These are phyloP conservation scores for Zygotorulaspora mrakii DNA, from an alignment of 1,139 yeast genomes.

Conservation along the genomic window DNA sequence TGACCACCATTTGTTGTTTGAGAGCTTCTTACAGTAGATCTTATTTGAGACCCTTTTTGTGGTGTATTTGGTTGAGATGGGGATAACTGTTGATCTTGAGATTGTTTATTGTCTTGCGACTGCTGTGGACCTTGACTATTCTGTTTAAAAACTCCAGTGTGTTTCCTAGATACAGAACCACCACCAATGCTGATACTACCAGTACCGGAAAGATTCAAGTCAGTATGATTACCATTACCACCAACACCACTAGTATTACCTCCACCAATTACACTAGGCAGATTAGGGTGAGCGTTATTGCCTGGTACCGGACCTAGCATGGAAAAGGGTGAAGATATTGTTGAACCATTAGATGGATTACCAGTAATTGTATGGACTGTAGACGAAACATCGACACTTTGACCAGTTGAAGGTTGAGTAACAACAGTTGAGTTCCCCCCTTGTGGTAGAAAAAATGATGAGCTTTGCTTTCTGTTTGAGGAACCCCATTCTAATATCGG, in stretches of 20 bases:
- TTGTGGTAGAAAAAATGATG: conserved; percentile 31
- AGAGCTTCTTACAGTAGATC: conserved; percentile 15
- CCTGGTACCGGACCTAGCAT: conserved; percentile 18
- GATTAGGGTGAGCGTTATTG: conserved; percentile 12
- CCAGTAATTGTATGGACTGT: conserved; percentile 23
- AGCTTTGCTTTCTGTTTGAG: conserved; percentile 35
- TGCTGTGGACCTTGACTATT: conserved; percentile 7
- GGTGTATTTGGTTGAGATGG: conserved; percentile 16
- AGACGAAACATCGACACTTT: conserved; percentile 22
- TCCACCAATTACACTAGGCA: conserved; percentile 13
- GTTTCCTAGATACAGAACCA: conserved; percentile 14
- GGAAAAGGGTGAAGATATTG: conserved; percentile 19
- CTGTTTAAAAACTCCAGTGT: conserved; percentile 10
- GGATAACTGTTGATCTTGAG: conserved; percentile 7
- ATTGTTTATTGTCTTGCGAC: conserved; percentile 8
- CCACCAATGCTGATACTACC: conserved; percentile 8
- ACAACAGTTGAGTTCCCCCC: conserved; percentile 26
- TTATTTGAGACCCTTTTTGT: conserved; percentile 19
- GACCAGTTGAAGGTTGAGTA: conserved; percentile 20
- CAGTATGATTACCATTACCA: too few relatives aligned
- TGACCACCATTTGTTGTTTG: conserved; percentile 16
- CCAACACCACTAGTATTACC: conserved; percentile 1
- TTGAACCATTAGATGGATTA: conserved; percentile 17
- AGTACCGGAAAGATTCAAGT: conserved; percentile 13
- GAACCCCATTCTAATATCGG: conserved; percentile 35